phyloP scores from a whole-genome alignment of 2,329 filamentous ascomycete species.

The Ceratocystis albifundus region DNA sequence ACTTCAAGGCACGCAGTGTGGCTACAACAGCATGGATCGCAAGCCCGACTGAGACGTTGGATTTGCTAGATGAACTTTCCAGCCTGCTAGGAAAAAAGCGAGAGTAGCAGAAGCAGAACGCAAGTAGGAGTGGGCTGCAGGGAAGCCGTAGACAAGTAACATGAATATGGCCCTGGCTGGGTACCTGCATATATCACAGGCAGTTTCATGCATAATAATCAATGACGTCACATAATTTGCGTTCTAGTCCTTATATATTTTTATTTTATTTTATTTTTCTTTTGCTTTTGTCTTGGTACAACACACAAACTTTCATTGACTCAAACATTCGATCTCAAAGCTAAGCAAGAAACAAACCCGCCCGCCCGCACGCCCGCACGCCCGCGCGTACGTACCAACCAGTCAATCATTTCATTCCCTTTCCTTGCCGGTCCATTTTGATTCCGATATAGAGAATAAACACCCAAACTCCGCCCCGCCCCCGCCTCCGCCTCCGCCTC shows the following conservation, averaged over 20 bases:
- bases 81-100: conserved; percentile 43
- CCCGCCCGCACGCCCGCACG: too few relatives aligned
- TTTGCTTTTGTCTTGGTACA: too few relatives aligned
- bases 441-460: conserved; percentile 7
- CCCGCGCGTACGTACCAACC: background rate
- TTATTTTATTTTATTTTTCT: too few relatives aligned
- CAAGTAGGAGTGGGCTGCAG: background rate
- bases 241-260: too few relatives aligned
- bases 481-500: too few relatives aligned
- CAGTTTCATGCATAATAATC: conserved; percentile 7
- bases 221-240: background rate
- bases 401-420: background rate
- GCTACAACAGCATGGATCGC: conserved; percentile 97
- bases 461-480: conserved; percentile 8
- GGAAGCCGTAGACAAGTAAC: background rate
- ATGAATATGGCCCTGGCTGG: background rate
- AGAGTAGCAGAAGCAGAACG: conserved; percentile 24
- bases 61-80: conserved; percentile 71
- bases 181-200: background rate
- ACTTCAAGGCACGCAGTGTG: conserved; percentile 87
- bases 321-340: background rate
- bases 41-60: conserved; percentile 79
- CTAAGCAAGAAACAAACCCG: background rate
- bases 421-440: background rate
- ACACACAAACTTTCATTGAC: background rate